Base-by-base conservation (phyloP, 1,284 basidiomycete genomes). In the Pholiota adiposa region DNA sequence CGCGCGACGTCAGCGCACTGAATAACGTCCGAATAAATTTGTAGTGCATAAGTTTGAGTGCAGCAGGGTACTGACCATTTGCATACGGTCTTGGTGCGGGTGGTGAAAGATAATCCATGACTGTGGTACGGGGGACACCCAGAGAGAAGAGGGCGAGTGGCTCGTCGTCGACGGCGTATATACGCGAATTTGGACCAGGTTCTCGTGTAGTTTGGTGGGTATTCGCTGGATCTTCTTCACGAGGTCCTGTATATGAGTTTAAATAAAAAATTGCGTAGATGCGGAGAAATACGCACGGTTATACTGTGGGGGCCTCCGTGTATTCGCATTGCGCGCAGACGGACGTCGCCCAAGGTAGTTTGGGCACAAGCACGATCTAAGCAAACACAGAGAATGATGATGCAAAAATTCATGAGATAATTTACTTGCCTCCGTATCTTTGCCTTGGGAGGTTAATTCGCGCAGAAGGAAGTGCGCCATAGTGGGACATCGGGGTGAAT, bases 1-100 rank as follows among this genome's bases (percentile, higher is more conserved):
- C 53, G 50, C 4, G 65, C 58, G 18, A 65, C 50, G 50, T 67
- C 64, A 1, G 61, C 57, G 51, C 66, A 64, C 67, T 69, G 40
- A 1, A n/a, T 16, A 51, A 31, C 4, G 29, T 31, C n/a, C 14
- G 19, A 14, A 25, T 51, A 8, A 54, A 23, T 29, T 33, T 23
- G n/a, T n/a, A n/a, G n/a, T 16, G 18, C 16, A 31, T 34, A 5
- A 21, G 18, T 31, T 14, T 14, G 16, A 18, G 19, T 18, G 21
- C n/a, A n/a, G n/a, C n/a, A 40, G 29, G 43, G 25, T 21, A 58
- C 63, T 55, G 36, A 67, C 67, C 12, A 54, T 36, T 34, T 52
- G 38, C 18, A 53, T 54, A 8, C 59, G 59, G 38, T 65, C 51
- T 25, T 44, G 33, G 9, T 60, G 31, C 38, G 63, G 59, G 49